These are phyloP conservation scores for Harringtonia aguacate DNA, from an alignment of 2,329 filamentous ascomycete genomes.

Conservation along the genomic window DNA sequence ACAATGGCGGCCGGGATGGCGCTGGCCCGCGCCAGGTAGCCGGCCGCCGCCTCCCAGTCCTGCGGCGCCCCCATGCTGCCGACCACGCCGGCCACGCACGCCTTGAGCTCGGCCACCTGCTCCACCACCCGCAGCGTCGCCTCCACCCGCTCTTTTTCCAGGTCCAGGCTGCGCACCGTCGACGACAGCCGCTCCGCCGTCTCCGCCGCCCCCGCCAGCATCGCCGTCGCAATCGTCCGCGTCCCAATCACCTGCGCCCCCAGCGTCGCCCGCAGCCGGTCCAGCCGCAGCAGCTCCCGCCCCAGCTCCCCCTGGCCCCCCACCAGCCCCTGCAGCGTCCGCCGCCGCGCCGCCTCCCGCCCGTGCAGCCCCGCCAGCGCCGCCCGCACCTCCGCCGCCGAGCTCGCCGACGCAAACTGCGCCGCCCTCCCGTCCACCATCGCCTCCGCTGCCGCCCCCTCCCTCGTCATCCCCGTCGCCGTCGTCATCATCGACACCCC, in stretches of 20 bases:
- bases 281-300: conserved; percentile 76
- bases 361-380: background rate
- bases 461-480: background rate
- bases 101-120: conserved; percentile 92
- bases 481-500: background rate
- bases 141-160: conserved; percentile 85
- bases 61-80: conserved; percentile 96
- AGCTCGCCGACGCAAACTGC: background rate
- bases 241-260: conserved; percentile 79
- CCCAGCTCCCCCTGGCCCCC: conserved; percentile 60
- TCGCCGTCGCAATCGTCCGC: conserved; percentile 74
- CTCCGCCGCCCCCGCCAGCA: conserved; percentile 76
- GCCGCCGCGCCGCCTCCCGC: background rate
- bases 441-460: background rate
- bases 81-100: conserved; percentile 86
- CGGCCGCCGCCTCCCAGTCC: conserved; percentile 95
- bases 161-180: conserved; percentile 77
- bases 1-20: conserved; percentile 73
- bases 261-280: conserved; percentile 78
- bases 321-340: background rate
- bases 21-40: conserved; percentile 73
- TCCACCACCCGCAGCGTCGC: conserved; percentile 86
- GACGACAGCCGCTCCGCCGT: conserved; percentile 79
- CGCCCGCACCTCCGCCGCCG: background rate
- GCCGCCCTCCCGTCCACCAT: background rate